Base-by-base conservation (phyloP, 306 rosid genomes). In the Neltuma alba region DNA sequence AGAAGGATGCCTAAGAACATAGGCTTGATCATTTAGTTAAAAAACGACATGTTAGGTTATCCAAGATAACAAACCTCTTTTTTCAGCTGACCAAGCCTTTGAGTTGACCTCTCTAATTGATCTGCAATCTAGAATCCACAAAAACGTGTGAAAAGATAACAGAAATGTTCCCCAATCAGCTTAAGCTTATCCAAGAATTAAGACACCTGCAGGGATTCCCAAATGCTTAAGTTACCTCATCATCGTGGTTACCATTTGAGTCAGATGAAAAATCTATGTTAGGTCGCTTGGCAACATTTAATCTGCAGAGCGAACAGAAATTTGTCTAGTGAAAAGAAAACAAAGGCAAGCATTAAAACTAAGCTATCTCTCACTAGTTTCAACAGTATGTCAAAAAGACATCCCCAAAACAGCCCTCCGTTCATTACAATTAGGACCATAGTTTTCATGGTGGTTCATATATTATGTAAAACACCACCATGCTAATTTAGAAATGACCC, bases 1-100 rank as follows among this genome's bases (percentile, higher is more conserved):
- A 57, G 62, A 58, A 37, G 52, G 64, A 65, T 60, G 73, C 45
- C 65, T 15, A 61, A 72, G 37, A 58, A 38, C 47, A 45, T 50
- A 62, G 61, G 21, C 65, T 20, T 60, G 55, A 55, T 23, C 74
- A 30, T 25, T 61, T 20, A 15, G 38, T 31, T 31, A 41, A 79
- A 71, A 14, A 75, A 44, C 38, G 52, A 21, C 38, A 79, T 57
- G 36, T 77, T 74, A 42, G 77, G 33, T 44, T 74, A 34, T 65
- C 50, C n/a, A n/a, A n/a, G n/a, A n/a, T n/a, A n/a, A 85, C 93
- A 77, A 69, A 95, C 98, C 99, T 93, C 97, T 47, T 84, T 83
- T 85, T 80, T 89, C 1, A 95, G 90, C 67, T 87, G 90, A 81
- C 79, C 90, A 75, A 88, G 78, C 83, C 68, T 83, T 47, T 67